phyloP scores from a whole-genome alignment of 2,329 filamentous ascomycete genomes.

The Pyricularia sp. region DNA sequence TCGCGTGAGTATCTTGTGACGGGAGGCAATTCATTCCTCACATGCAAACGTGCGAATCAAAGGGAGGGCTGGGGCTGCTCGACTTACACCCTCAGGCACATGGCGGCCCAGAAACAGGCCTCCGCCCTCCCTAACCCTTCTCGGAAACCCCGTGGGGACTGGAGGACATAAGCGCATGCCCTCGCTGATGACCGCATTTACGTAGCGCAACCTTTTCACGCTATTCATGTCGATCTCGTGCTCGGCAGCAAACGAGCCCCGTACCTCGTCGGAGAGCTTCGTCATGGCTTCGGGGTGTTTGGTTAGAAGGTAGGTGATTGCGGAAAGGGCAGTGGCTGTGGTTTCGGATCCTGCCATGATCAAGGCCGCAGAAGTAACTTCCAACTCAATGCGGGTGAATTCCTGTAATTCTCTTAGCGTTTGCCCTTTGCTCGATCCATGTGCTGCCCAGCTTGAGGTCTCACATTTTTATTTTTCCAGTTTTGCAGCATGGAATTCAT shows the following conservation, averaged over 20 bases:
- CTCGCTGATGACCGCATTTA: constrained; percentile 37
- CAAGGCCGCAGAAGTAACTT: constrained; percentile 7
- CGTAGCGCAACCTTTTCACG: constrained; percentile 21
- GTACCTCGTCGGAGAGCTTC: constrained; percentile 27
- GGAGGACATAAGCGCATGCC: constrained; percentile 31
- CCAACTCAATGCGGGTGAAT: background rate
- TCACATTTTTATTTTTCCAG: too few species aligned
- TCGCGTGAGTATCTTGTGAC: background rate
- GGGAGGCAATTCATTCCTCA: background rate
- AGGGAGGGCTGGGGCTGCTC: too few species aligned
- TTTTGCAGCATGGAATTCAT: too few species aligned
- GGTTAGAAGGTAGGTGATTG: constrained; percentile 15
- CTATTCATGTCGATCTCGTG: constrained; percentile 31
- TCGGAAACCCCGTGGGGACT: constrained; percentile 13
- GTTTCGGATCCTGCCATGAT: constrained; percentile 21
- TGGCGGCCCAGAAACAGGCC: background rate
- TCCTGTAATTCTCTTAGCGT: too few species aligned
- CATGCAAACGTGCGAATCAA: too few species aligned
- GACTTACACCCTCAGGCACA: background rate
- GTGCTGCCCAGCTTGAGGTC: too few species aligned
- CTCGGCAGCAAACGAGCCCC: constrained; percentile 22
- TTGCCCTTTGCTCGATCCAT: too few species aligned
- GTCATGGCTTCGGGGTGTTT: constrained; percentile 12
- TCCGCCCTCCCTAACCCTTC: constrained; percentile 17
- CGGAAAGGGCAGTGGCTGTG: constrained; percentile 26